Base-by-base conservation (phyloP, 192 early-diverging fungal species). In the Lobulomyces angularis region DNA sequence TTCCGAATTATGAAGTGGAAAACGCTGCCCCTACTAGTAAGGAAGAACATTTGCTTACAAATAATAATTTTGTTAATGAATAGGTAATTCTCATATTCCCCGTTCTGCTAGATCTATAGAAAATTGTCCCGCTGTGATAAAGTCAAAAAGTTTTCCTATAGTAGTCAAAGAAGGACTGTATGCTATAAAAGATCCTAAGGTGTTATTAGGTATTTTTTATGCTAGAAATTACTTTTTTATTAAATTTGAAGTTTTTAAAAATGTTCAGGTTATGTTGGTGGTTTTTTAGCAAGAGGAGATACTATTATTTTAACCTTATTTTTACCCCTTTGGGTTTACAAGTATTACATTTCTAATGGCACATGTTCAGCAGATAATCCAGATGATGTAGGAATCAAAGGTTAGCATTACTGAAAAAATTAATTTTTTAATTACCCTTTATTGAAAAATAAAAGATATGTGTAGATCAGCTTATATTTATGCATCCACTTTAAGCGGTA, bases 231-330 rank as follows among this genome's bases (percentile, higher is more conserved):
- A n/a, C n/a, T n/a, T n/a, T n/a, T n/a, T n/a, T n/a, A n/a, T n/a
- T n/a, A n/a, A n/a, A n/a, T n/a, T n/a, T n/a, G n/a, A n/a, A n/a
- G n/a, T n/a, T n/a, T n/a, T n/a, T n/a, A n/a, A n/a, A n/a, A n/a
- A n/a, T n/a, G n/a, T n/a, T n/a, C n/a, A 18, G 82, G 78, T 3
- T 81, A 80, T 41, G 32, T 63, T 2, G 71, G 76, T 3, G 67
- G 66, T 48, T 84, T 80, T 45, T 57, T 81, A 40, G 81, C 81
- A 6, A 64, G 83, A 33, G 80, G 73, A 1, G 81, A 86, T 45
- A 77, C 78, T 3, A 69, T 81, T 27, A 67, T 77, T n/a, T 55
- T 86, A 18, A 69, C 83, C 0, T 58, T 74, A 1, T 86, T 71
- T 39, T 48, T 86, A 12, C 67, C 71, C 20, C 59, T 86, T 3